phyloP scores from a whole-genome alignment of 495 filamentous ascomycete genomes.

The Annulohypoxylon bovei region DNA sequence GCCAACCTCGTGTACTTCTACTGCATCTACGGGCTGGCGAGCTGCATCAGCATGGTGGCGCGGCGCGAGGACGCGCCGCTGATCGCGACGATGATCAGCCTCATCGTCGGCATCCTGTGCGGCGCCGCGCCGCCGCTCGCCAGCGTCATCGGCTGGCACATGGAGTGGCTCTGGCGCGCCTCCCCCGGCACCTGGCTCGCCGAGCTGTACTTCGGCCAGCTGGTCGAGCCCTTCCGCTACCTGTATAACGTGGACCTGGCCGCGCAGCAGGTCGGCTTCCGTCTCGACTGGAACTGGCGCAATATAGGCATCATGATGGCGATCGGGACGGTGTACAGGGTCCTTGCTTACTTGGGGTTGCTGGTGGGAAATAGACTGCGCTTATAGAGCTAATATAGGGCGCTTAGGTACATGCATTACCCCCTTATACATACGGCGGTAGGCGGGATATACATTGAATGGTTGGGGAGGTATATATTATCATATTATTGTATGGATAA shows the following conservation, averaged over 20 bases:
- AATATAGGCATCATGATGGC: conserved; percentile 52
- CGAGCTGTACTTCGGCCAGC: conserved; percentile 63
- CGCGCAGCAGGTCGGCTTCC: conserved; percentile 49
- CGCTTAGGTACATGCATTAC: too few species aligned
- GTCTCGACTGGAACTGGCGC: conserved; percentile 48
- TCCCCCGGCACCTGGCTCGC: conserved; percentile 67
- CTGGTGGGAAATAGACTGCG: conserved; percentile 40
- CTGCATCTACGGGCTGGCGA: conserved; percentile 67
- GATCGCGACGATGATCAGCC: conserved; percentile 56
- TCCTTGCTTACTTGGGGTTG: conserved; percentile 56
- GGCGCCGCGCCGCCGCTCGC: conserved; percentile 61
- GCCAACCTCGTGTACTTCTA: conserved; percentile 66
- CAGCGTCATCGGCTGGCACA: conserved; percentile 60
- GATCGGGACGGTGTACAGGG: conserved; percentile 53
- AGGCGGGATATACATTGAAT: background rate
- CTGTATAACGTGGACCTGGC: conserved; percentile 57
- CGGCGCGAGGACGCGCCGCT: conserved; percentile 60
- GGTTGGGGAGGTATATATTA: background rate
- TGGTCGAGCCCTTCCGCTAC: conserved; percentile 57
- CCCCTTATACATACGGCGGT: too few species aligned
- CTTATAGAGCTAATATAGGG: conserved; percentile 8
- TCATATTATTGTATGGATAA: background rate
- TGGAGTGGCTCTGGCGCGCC: conserved; percentile 65
- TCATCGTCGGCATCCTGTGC: conserved; percentile 60
- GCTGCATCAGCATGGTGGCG: conserved; percentile 59